Percentiles rank a stretch among this genome's conserved stretches.
Evolutionary conservation across 345 rosid species (phyloP).

Genomic region (Bruguiera parviflora): DNA sequence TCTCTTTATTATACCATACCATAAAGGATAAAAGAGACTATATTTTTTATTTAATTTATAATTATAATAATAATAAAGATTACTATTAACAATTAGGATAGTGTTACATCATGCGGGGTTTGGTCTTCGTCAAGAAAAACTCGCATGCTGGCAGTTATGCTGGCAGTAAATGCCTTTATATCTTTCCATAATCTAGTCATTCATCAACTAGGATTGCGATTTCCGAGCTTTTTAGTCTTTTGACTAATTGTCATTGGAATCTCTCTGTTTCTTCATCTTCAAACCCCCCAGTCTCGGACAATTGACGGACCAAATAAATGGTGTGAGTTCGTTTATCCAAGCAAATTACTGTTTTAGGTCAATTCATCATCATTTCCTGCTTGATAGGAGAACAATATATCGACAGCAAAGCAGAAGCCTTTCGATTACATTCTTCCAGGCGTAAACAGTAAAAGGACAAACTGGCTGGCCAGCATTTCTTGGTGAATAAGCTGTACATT

Average conservation of each 20-base stretch:
- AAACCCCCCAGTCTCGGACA: constrained; percentile 5
- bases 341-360: constrained; percentile 4
- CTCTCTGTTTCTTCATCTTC: constrained; percentile 4
- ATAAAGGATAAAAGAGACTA: no score
- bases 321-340: neutral
- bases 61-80: no score
- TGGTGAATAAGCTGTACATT: no score
- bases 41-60: no score
- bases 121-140: no score
- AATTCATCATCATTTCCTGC: neutral
- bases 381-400: neutral
- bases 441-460: no score
- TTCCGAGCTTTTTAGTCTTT: constrained; percentile 13
- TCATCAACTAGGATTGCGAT: constrained; percentile 37
- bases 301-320: neutral
- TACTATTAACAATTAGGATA: no score
- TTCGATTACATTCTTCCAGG: no score
- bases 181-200: constrained; percentile 21
- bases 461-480: no score
- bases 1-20: no score
- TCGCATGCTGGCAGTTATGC: no score
- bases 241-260: constrained; percentile 25
- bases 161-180: neutral
- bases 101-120: no score
- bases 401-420: neutral